Percentiles rank a stretch among this genome's conserved stretches.
phyloP scores from a whole-genome alignment of 2,329 filamentous ascomycete species.

The Fusarium tupiense region DNA sequence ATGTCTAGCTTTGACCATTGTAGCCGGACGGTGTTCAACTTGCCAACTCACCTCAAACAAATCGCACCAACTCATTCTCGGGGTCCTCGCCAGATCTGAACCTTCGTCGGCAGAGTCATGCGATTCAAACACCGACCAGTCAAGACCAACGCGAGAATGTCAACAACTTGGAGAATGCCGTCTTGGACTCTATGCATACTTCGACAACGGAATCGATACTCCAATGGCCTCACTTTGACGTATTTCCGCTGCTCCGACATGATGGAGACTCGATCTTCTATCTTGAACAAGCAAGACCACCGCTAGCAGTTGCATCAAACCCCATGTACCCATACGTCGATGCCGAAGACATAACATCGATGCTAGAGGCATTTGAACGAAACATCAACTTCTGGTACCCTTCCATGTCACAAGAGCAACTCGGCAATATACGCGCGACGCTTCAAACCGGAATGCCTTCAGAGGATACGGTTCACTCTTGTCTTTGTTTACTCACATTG shows the following conservation, averaged over 20 bases:
- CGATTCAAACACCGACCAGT: slow-evolving; percentile 36
- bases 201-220: slow-evolving; percentile 62
- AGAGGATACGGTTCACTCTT: slow-evolving; percentile 51
- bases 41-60: slow-evolving; percentile 25
- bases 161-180: slow-evolving; percentile 55
- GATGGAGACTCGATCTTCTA: slow-evolving; percentile 58
- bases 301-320: slow-evolving; percentile 47
- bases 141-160: slow-evolving; percentile 33
- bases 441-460: slow-evolving; percentile 49
- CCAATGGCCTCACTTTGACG: slow-evolving; percentile 61
- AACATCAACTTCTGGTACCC: slow-evolving; percentile 65
- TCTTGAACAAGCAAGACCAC: slow-evolving; percentile 55
- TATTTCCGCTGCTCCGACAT: slow-evolving; percentile 54
- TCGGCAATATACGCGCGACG: slow-evolving; percentile 46
- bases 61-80: slow-evolving; percentile 36
- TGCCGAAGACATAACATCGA: slow-evolving; percentile 52
- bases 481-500: slow-evolving; percentile 57
- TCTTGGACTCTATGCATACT: slow-evolving; percentile 60
- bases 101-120: slow-evolving; percentile 37
- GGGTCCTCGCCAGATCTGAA: slow-evolving; percentile 36
- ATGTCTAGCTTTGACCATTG: background rate
- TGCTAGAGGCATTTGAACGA: slow-evolving; percentile 56
- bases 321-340: slow-evolving; percentile 56
- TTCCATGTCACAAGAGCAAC: slow-evolving; percentile 54
- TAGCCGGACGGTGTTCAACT: slow-evolving; percentile 24